Evolutionary conservation across 2,329 filamentous ascomycete genomes (phyloP).

Genomic region (Delphinella strobiligena): DNA sequence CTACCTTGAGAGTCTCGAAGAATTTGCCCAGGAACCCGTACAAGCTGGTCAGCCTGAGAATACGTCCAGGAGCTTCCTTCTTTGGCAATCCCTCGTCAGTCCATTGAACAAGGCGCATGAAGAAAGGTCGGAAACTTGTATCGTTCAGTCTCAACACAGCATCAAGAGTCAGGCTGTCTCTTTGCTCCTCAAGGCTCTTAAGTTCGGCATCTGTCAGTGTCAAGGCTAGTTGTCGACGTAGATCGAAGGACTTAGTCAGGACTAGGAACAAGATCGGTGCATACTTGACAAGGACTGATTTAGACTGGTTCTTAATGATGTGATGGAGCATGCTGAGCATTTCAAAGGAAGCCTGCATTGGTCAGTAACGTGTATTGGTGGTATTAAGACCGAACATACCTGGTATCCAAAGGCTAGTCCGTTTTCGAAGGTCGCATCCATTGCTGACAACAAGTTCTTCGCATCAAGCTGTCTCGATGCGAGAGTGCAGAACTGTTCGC

Average conservation of each 20-base stretch:
- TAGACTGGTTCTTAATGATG: conserved; percentile 65
- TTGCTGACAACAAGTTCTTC: conserved; percentile 59
- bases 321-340: conserved; percentile 57
- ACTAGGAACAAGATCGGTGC: conserved; percentile 54
- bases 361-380: too few relatives aligned
- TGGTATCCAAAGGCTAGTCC: conserved; percentile 37
- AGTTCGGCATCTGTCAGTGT: conserved; percentile 43
- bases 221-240: conserved; percentile 47
- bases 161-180: conserved; percentile 54
- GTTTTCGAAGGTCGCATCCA: conserved; percentile 59
- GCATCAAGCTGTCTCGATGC: conserved; percentile 67
- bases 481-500: conserved; percentile 58
- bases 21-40: conserved; percentile 72
- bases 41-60: conserved; percentile 58
- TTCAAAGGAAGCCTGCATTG: conserved; percentile 45
- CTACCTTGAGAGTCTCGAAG: conserved; percentile 63
- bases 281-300: conserved; percentile 67
- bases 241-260: conserved; percentile 47
- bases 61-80: conserved; percentile 46
- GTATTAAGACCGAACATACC: too few relatives aligned
- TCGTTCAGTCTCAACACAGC: conserved; percentile 98
- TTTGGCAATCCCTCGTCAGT: conserved; percentile 49
- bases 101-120: conserved; percentile 78
- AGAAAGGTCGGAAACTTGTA: conserved; percentile 81
- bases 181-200: conserved; percentile 35